These are phyloP conservation scores for Xylaria palmicola DNA, from an alignment of 495 filamentous ascomycete species.

Conservation along the genomic window DNA sequence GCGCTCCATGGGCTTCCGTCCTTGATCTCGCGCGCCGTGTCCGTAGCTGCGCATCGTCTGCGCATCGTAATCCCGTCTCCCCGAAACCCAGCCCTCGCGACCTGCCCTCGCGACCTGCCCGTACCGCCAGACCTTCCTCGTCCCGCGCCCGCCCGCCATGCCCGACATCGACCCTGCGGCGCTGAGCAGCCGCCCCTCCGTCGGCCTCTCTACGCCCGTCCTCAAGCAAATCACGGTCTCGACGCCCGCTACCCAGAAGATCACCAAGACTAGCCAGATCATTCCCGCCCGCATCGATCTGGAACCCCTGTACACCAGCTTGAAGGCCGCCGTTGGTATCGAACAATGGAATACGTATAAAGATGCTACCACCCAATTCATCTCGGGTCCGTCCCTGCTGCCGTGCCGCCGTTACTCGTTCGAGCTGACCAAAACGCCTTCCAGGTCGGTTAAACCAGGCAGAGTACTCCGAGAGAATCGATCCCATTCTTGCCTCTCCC, in stretches of 20 bases:
- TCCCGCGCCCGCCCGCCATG: slow-evolving; percentile 48
- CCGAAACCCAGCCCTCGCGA: slow-evolving; percentile 15
- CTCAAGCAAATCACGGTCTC: slow-evolving; percentile 62
- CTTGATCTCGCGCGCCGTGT: slow-evolving; percentile 43
- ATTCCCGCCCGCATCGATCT: slow-evolving; percentile 78
- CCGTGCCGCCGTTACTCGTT: slow-evolving; percentile 15
- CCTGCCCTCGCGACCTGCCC: slow-evolving; percentile 10
- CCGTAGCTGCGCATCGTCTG: slow-evolving; percentile 33
- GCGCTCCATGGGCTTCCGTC: slow-evolving; percentile 27
- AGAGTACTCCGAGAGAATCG: slow-evolving; percentile 76
- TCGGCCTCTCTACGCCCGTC: slow-evolving; percentile 62
- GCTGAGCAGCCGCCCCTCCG: slow-evolving; percentile 66
- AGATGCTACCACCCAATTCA: slow-evolving; percentile 72
- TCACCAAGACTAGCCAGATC: slow-evolving; percentile 64
- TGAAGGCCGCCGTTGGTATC: slow-evolving; percentile 72
- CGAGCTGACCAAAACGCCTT: slow-evolving; percentile 16
- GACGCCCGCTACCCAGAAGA: slow-evolving; percentile 56
- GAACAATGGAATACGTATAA: slow-evolving; percentile 91
- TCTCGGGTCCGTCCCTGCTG: slow-evolving; percentile 65
- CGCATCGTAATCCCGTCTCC: not conserved
- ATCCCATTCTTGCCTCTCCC: slow-evolving; percentile 65
- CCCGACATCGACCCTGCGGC: slow-evolving; percentile 83
- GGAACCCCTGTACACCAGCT: slow-evolving; percentile 81
- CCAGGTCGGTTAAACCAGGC: slow-evolving; percentile 80
- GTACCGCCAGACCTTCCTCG: slow-evolving; percentile 6